phyloP scores from a whole-genome alignment of 2,329 filamentous ascomycete species.

The Trichoderma guizhouense region DNA sequence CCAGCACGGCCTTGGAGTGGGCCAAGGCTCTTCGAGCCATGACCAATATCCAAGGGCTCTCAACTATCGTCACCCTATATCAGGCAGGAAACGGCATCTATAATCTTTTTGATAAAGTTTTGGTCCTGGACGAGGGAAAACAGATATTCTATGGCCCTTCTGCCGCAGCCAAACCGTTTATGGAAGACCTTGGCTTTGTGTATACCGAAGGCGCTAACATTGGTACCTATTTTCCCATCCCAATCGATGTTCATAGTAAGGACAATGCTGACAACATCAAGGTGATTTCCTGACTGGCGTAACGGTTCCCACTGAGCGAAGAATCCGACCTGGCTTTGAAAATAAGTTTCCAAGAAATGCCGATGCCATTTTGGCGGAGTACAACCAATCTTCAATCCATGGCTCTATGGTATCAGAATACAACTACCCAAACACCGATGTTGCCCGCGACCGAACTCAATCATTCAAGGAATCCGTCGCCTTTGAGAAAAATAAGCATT shows the following conservation, averaged over 20 bases:
- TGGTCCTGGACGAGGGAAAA: slow-evolving; percentile 64
- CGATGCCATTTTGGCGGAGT: slow-evolving; percentile 46
- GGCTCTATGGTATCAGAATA: slow-evolving; percentile 41
- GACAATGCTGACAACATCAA: neutral
- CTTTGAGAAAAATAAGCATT: slow-evolving; percentile 55
- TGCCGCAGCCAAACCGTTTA: slow-evolving; percentile 57
- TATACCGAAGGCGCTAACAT: slow-evolving; percentile 61
- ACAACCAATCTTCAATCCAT: slow-evolving; percentile 29
- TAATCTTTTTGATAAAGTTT: slow-evolving; percentile 66
- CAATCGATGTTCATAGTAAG: neutral
- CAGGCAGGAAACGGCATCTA: slow-evolving; percentile 70
- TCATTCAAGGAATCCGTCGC: slow-evolving; percentile 52
- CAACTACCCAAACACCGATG: slow-evolving; percentile 49
- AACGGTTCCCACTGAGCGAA: slow-evolving; percentile 65
- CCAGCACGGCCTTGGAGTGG: slow-evolving; percentile 55
- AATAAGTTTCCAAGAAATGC: slow-evolving; percentile 44
- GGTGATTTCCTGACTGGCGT: slow-evolving; percentile 65
- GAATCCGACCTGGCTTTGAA: slow-evolving; percentile 46
- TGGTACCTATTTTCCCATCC: neutral
- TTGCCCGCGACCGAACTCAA: slow-evolving; percentile 47
- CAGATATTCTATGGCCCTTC: slow-evolving; percentile 63
- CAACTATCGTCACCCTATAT: slow-evolving; percentile 63
- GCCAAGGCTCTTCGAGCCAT: slow-evolving; percentile 58
- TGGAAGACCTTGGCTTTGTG: slow-evolving; percentile 62
- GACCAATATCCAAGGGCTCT: slow-evolving; percentile 58